Evolutionary conservation across 2,329 filamentous ascomycete species (phyloP), one percentile per base, ranked within the genome.

Genomic region (Ophiostoma perfectum): DNA sequence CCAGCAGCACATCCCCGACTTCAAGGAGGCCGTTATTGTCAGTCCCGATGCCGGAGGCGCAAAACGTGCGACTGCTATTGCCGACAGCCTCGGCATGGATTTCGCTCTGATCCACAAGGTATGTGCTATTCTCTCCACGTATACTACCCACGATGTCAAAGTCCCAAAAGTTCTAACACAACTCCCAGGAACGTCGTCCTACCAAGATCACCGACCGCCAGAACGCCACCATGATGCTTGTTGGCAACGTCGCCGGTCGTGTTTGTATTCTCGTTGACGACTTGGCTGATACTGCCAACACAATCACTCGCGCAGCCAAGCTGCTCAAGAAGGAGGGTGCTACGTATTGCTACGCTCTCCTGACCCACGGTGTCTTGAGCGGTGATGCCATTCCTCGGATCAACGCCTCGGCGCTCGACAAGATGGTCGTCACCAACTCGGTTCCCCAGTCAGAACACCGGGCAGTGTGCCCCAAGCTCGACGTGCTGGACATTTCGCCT

Each of bases 91-190:
- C 71, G 91, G 92, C 73, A 93, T 97, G 83, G 92, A 95, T 70
- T 98, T 99, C 81, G 95, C 95, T 64, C 86, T 99, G 70, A 99
- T 99, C 75, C 95, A 99, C 84, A 99, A 98, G 89, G 92, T 92
- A 83, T 78, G 64, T 27, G 27, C 27, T 27, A 27, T 27, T 27
- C 27, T 27, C 27, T 27, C 27, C 27, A 27, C 2, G 27, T 27
- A 27, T 27, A 27, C 27, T 27, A 2, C 27, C 27, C 27, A 27
- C 2, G 27, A 1, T 27, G 27, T 27, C n/a, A 5, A 27, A 18
- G 12, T 8, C 6, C 7, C 47, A 27, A 2, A 55, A n/a, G 12
- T 27, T 27, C 39, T 63, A 63, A 63, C 60, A n/a, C 2, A 4
- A 27, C 27, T 27, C 27, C 12, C 70, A 77, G 74, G 76, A 78